These are phyloP conservation scores for Solanum dulcamara DNA, from an alignment of 257 asterid species.

Conservation along the genomic window DNA sequence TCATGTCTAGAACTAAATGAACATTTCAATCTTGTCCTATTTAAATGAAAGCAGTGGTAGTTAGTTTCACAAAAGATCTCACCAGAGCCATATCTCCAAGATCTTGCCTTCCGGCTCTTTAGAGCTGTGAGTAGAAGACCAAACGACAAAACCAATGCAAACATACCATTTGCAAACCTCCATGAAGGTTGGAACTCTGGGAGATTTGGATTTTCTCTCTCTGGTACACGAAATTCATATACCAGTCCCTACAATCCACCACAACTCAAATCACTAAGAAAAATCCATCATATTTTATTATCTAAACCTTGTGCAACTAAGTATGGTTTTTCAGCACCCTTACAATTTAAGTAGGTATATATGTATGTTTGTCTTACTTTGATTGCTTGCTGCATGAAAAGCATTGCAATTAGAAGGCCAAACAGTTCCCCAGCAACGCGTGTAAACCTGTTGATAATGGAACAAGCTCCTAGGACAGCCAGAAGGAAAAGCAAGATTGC, in stretches of 20 bases:
- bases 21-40: not conserved
- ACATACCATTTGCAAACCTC: slow-evolving; percentile 46
- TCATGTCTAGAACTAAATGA: not conserved
- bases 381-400: slow-evolving; percentile 14
- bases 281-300: not conserved
- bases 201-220: slow-evolving; percentile 27
- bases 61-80: not conserved
- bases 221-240: slow-evolving; percentile 34
- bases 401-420: slow-evolving; percentile 20
- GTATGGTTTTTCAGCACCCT: not conserved
- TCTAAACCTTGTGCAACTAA: not conserved
- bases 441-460: slow-evolving; percentile 18
- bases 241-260: slow-evolving; percentile 28
- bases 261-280: not conserved
- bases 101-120: slow-evolving; percentile 35
- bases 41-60: not conserved
- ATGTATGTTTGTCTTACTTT: not conserved
- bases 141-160: slow-evolving; percentile 29
- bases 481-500: slow-evolving; percentile 39
- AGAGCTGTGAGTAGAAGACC: slow-evolving; percentile 41
- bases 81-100: slow-evolving; percentile 54
- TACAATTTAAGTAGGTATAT: not conserved
- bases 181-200: slow-evolving; percentile 22
- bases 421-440: slow-evolving; percentile 17
- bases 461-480: slow-evolving; percentile 47